Conservation (phyloP, 768 basidiomycete species). For the Russula emetica region DNA sequence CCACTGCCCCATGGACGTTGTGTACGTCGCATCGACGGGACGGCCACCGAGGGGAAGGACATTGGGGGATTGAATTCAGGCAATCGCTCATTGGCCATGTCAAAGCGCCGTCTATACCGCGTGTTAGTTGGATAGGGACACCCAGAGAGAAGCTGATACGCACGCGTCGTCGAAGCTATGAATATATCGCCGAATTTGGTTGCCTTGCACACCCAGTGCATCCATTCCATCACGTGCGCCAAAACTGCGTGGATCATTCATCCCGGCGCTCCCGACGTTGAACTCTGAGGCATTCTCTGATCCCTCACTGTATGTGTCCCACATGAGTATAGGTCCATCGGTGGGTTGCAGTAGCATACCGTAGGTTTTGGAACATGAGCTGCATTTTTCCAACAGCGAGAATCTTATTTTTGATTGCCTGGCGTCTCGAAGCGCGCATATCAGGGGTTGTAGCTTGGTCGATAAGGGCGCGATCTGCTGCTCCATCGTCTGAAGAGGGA, state of each 20-base stretch:
- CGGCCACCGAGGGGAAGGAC: conserved; percentile 47
- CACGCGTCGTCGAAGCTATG: conserved; percentile 74
- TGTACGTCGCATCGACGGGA: conserved; percentile 54
- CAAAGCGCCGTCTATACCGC: conserved; percentile 58
- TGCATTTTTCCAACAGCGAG: conserved; percentile 90
- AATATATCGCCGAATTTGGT: conserved; percentile 57
- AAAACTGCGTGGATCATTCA: conserved; percentile 24
- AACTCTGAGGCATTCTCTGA: conserved; percentile 76
- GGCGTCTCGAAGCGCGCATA: conserved; percentile 44
- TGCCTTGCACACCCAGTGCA: conserved; percentile 58
- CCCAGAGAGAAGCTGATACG: conserved; percentile 33
- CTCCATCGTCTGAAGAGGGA: conserved; percentile 44
- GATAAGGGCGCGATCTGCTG: conserved; percentile 24
- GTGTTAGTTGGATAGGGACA: conserved; percentile 6
- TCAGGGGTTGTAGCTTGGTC: conserved; percentile 6
- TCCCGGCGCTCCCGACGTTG: conserved; percentile 36
- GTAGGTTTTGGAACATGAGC: conserved; percentile 79
- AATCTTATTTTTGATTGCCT: conserved; percentile 91
- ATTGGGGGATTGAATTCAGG: conserved; percentile 47
- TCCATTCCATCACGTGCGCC: conserved; percentile 42
- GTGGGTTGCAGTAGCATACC: conserved; percentile 46
- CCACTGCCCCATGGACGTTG: conserved; percentile 24
- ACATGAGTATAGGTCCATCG: not conserved
- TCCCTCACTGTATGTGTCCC: conserved; percentile 52
- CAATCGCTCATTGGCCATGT: conserved; percentile 70